These are phyloP conservation scores for Saururus chinensis DNA, from an alignment of 164 flowering plant genomes.

Conservation along the genomic window DNA sequence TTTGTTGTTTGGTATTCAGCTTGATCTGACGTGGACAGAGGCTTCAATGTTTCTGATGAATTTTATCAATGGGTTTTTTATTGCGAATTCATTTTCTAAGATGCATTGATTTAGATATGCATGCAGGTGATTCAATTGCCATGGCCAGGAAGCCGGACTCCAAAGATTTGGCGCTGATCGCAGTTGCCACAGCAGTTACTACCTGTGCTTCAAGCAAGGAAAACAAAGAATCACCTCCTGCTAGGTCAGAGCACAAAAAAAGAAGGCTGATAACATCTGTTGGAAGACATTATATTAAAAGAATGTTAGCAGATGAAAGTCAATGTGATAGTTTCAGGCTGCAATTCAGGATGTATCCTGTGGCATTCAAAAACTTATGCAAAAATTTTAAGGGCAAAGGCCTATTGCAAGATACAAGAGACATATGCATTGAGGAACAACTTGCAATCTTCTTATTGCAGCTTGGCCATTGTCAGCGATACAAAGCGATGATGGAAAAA, in stretches of 20 bases:
- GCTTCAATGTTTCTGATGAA: not conserved
- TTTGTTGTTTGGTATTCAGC: not conserved
- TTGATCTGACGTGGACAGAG: too few relatives aligned
- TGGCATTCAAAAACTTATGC: constrained; percentile 4
- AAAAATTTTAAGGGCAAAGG: constrained; percentile 1
- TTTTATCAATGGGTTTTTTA: not conserved
- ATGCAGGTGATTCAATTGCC: not conserved
- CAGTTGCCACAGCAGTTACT: not conserved
- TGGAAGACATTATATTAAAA: not conserved
- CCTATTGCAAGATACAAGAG: constrained; percentile 1
- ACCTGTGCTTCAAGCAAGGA: not conserved
- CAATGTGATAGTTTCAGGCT: not conserved
- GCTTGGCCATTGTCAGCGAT: constrained; percentile 5
- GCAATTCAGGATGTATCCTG: constrained; percentile 4
- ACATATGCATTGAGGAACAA: constrained; percentile 8
- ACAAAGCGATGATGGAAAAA: not conserved
- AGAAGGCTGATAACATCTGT: not conserved
- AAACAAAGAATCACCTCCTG: not conserved
- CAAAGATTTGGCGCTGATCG: not conserved
- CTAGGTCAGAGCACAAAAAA: not conserved
- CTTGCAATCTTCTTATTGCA: constrained; percentile 8
- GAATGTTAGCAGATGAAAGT: not conserved
- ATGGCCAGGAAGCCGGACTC: not conserved
- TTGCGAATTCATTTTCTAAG: not conserved
- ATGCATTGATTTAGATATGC: too few relatives aligned